Conservation (phyloP, 2,329 filamentous ascomycete species). For the Diaporthe sp. region DNA sequence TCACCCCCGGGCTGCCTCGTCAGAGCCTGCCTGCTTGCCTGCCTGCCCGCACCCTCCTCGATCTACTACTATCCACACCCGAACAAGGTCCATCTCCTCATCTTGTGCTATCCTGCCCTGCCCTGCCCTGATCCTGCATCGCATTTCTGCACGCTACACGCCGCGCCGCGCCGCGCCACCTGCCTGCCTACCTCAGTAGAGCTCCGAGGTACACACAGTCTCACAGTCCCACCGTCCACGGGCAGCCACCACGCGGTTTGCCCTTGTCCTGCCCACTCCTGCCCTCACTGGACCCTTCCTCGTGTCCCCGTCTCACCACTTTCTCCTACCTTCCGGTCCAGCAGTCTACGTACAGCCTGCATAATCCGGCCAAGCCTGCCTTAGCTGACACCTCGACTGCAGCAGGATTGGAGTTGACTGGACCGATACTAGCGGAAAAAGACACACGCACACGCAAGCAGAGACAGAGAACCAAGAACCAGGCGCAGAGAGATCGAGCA, state of each 20-base stretch:
- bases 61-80: not conserved
- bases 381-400: slow-evolving; percentile 33
- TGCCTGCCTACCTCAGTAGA: not conserved
- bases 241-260: slow-evolving; percentile 23
- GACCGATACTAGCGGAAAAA: slow-evolving; percentile 12
- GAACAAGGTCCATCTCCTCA: slow-evolving; percentile 9
- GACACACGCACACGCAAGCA: not conserved
- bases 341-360: slow-evolving; percentile 24
- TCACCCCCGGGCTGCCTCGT: not conserved
- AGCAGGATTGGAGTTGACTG: slow-evolving; percentile 25
- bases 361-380: slow-evolving; percentile 19
- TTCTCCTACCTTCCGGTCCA: slow-evolving; percentile 2
- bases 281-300: slow-evolving; percentile 1
- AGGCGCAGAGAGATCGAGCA: not conserved
- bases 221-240: slow-evolving; percentile 12
- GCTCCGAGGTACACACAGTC: slow-evolving; percentile 30
- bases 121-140: slow-evolving; percentile 31
- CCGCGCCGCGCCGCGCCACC: slow-evolving; percentile 23
- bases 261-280: slow-evolving; percentile 12
- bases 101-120: not conserved
- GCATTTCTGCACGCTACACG: slow-evolving; percentile 35
- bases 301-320: slow-evolving; percentile 5
- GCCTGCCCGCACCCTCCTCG: not conserved
- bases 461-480: slow-evolving; percentile 1
- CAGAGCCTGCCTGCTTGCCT: not conserved